Evolutionary conservation across 2,329 filamentous ascomycete genomes (phyloP), one percentile per base, ranked within the genome.

Genomic region (Aspergillus sp.): DNA sequence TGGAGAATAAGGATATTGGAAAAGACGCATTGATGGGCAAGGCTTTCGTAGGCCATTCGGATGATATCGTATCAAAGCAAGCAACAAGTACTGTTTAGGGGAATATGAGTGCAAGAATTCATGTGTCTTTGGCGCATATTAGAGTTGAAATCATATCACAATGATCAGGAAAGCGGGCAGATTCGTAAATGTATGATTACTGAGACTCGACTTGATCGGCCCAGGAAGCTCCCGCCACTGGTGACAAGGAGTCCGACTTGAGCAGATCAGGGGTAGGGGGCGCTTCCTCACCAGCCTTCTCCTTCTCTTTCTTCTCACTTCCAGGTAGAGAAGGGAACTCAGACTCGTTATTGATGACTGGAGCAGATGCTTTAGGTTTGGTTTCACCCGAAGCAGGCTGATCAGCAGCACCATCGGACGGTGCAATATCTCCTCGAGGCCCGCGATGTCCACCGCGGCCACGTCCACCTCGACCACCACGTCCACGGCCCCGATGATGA

Each of bases 311-410:
- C 53, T 70, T 71, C 3, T 62, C 54, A n/a, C 62, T 65, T 2
- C 59, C 66, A 2, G 75, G 74, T 0, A 77, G 68, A 39, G 75
- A 68, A 7, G 75, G 75, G 57, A 77, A 77, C 32, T 75, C 75
- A 11, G 61, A 62, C 57, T 76, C 73, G 30, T 72, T 70, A 32
- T 66, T 64, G 30, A 75, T 61, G 5, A 62, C 67, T 4, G 69
- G 70, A 6, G 66, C 60, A 54, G 66, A 38, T 15, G 61, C 59
- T 4, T 60, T 42, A 36, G 62, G 48, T 21, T 65, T 67, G 10
- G 63, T 52, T 11, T 63, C 64, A 15, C 51, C 55, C 19, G 61
- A 57, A 30, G 47, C 30, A 27, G 25, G 38, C 10, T 48, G 36
- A 15, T 66, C 63, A 23, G 65, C 57, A 15, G 65, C 38, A 7